Conservation (phyloP, 345 rosid genomes). For the Aquilaria malaccensis region DNA sequence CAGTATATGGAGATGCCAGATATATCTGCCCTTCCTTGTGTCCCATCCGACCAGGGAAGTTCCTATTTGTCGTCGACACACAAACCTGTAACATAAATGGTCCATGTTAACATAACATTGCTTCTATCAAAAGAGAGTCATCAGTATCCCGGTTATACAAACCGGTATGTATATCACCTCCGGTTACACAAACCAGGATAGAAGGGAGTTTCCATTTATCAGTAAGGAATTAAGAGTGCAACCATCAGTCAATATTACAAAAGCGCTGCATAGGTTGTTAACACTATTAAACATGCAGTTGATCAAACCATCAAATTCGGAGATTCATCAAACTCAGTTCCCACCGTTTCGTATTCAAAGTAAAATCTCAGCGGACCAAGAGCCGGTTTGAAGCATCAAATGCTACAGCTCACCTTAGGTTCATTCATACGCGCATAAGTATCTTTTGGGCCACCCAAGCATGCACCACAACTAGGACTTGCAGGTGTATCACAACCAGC, state of each 20-base stretch:
- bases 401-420: slow-evolving; percentile 44
- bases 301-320: too few relatives aligned
- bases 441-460: slow-evolving; percentile 96
- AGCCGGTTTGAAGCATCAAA: neutral
- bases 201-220: too few relatives aligned
- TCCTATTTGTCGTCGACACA: slow-evolving; percentile 84
- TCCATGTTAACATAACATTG: neutral
- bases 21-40: slow-evolving; percentile 98
- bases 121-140: neutral
- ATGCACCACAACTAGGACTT: slow-evolving; percentile 96
- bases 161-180: neutral
- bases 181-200: too few relatives aligned
- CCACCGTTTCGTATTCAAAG: too few relatives aligned
- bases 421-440: slow-evolving; percentile 93
- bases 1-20: slow-evolving; percentile 90
- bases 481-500: slow-evolving; percentile 98
- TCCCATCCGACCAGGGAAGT: slow-evolving; percentile 99
- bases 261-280: too few relatives aligned
- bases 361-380: too few relatives aligned
- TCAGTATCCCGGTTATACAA: neutral
- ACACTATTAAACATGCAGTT: too few relatives aligned
- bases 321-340: too few relatives aligned
- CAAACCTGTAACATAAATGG: slow-evolving; percentile 40
- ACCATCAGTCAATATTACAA: too few relatives aligned
- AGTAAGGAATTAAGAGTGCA: too few relatives aligned